Base-by-base conservation (phyloP, 768 basidiomycete species). In the Cyathus striatus region DNA sequence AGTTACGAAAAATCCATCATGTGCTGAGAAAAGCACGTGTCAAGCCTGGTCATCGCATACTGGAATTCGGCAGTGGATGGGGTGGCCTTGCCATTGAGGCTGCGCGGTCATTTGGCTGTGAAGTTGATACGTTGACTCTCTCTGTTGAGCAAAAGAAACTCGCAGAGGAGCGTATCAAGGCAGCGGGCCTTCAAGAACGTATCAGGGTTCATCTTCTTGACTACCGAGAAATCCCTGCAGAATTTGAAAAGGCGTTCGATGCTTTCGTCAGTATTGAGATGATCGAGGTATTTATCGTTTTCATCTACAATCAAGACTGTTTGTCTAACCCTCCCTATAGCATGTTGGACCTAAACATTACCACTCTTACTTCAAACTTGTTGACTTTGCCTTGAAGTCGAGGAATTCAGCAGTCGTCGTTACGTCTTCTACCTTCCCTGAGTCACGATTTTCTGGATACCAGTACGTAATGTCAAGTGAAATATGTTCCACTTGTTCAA, bases 1-100 rank as follows among this genome's bases (percentile, higher is more conserved):
- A 95, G 56, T 70, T 75, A 23, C 81, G 88, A 34, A 95, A 95
- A 62, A 80, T 94, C 39, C 81, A 77, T 45, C 75, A 90, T 53
- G 87, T 94, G 49, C 83, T 93, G 45, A 72, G 66, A 13, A 78
- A 82, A 48, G 88, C 90, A 21, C 81, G 81, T 39, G 83, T 93
- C 44, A 74, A 78, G 56, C 81, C 80, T 35, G 90, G 90, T 0
- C 75, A 91, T 58, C 78, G 90, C 21, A 77, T 94, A 34, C 70
- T 95, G 25, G 92, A 95, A 68, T 90, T 94, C 54, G 92, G 91
- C 18, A 83, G 83, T 38, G 92, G 92, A n/a, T 95, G 92, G 92
- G 92, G 91, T 17, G 88, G 83, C 39, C 73, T 95, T 35, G 88
- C 90, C 10, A 94, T 95, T 45, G 82, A 88, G 77, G 88, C 84